Base-by-base conservation (phyloP, 805 yeast genomes). In the Wickerhamomyces ciferrii region DNA sequence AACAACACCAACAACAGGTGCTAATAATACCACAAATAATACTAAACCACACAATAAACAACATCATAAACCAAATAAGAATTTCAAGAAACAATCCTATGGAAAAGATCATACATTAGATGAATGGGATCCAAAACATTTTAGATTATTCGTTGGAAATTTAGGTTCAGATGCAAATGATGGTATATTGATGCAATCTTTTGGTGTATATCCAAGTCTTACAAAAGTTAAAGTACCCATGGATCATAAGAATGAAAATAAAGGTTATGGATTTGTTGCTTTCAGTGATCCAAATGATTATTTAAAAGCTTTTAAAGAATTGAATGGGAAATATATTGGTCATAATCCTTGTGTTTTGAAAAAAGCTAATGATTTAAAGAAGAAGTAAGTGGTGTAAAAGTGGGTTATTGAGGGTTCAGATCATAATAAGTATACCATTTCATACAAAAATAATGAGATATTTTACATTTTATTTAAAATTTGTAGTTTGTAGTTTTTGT, bases 291-390 rank as follows among this genome's bases (percentile, higher is more conserved):
- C 91, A 0, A 78, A 80, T 19, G 92, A 86, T 57, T 86, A 83
- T 54, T 68, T 86, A 45, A 65, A 69, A 43, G 89, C 91, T 3
- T 86, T 83, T 63, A 82, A 79, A 58, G 87, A 83, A 55, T 76
- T 84, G 81, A 83, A 86, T 58, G 87, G 88, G 23, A 83, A 84
- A 57, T 84, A 83, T 53, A 74, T 87, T 42, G 95, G 94, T 1
- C 77, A 72, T 54, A 83, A 83, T 55, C 94, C 94, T 0, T 79
- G 86, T 24, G 82, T 76, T 47, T 64, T 86, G 60, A 81, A 83
- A 60, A 69, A 81, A 48, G 91, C 92, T 0, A 79, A 59, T 41
- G 61, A 54, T 31, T 27, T 53, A 10, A 44, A 40, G 15, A 46
- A 52, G 37, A 59, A 53, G 52, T 74, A 45, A 65, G 67, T 60